Evolutionary conservation across 2,329 filamentous ascomycete species (phyloP).

Genomic region (Alternaria tenuissima): DNA sequence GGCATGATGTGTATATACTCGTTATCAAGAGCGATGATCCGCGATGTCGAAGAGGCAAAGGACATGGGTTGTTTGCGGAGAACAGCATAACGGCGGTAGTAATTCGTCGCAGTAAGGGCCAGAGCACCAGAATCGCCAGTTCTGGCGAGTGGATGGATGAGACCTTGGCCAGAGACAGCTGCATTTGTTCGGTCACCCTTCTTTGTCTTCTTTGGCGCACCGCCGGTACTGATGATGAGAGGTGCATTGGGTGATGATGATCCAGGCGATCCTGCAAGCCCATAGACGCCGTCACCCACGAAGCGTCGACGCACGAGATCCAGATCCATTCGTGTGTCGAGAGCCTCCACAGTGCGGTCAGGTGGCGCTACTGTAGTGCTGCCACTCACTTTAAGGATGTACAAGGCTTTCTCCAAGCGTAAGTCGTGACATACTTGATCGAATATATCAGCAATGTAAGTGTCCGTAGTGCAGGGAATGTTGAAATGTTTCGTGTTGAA

Average conservation of each 20-base stretch:
- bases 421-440: constrained; percentile 80
- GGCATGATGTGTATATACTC: constrained; percentile 90
- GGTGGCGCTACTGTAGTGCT: constrained; percentile 78
- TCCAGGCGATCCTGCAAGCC: constrained; percentile 73
- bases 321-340: constrained; percentile 77
- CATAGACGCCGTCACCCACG: constrained; percentile 75
- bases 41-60: constrained; percentile 77
- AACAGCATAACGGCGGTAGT: constrained; percentile 79
- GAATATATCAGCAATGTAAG: constrained; percentile 82
- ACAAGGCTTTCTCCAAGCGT: constrained; percentile 78
- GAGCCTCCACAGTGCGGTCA: constrained; percentile 80
- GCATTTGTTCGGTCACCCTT: constrained; percentile 62
- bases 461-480: constrained; percentile 80
- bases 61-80: constrained; percentile 85
- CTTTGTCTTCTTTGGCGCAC: constrained; percentile 58
- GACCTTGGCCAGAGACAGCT: constrained; percentile 59
- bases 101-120: constrained; percentile 48
- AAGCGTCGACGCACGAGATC: constrained; percentile 80
- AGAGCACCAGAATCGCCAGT: constrained; percentile 57
- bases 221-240: constrained; percentile 64
- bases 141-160: constrained; percentile 70
- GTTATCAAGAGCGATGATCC: constrained; percentile 80
- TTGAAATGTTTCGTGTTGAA: constrained; percentile 75
- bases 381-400: constrained; percentile 78
- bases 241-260: constrained; percentile 74